These are phyloP conservation scores for Lumnitzera racemosa DNA, from an alignment of 345 rosid genomes.

Conservation along the genomic window DNA sequence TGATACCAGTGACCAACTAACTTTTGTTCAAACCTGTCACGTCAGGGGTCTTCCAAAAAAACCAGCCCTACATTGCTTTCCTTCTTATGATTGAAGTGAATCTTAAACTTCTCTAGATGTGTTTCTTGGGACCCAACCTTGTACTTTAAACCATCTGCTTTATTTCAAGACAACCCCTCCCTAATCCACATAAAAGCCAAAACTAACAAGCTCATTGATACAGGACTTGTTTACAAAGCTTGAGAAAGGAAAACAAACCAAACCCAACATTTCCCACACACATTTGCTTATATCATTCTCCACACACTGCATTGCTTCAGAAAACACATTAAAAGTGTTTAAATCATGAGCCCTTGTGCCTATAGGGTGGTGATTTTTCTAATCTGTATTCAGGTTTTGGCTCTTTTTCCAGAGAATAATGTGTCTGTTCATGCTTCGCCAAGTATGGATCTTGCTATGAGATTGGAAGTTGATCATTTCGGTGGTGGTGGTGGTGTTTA, in stretches of 20 bases:
- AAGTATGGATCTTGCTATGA: slow-evolving; percentile 31
- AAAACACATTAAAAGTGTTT: no score
- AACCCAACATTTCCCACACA: background rate
- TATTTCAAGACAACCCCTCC: background rate
- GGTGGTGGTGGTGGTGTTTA: background rate
- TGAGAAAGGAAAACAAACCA: background rate
- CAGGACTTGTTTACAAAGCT: no score
- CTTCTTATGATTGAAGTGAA: slow-evolving; percentile 48
- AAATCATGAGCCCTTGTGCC: no score
- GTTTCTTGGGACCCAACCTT: slow-evolving; percentile 5
- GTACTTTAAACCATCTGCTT: background rate
- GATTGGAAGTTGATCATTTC: slow-evolving; percentile 28
- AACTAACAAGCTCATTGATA: no score
- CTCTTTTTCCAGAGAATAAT: slow-evolving; percentile 22
- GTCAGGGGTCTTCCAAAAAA: slow-evolving; percentile 29
- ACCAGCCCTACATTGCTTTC: slow-evolving; percentile 36
- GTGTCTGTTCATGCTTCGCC: slow-evolving; percentile 24
- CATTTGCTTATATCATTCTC: background rate
- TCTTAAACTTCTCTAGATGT: slow-evolving; percentile 12
- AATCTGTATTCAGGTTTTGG: slow-evolving; percentile 20
- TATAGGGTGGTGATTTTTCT: slow-evolving; percentile 20
- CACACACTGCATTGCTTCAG: background rate
- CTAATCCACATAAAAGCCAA: slow-evolving; percentile 3
- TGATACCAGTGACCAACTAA: slow-evolving; percentile 49
- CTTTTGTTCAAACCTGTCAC: slow-evolving; percentile 81